phyloP scores from a whole-genome alignment of 768 basidiomycete genomes.

The Lactifluus rugatus region DNA sequence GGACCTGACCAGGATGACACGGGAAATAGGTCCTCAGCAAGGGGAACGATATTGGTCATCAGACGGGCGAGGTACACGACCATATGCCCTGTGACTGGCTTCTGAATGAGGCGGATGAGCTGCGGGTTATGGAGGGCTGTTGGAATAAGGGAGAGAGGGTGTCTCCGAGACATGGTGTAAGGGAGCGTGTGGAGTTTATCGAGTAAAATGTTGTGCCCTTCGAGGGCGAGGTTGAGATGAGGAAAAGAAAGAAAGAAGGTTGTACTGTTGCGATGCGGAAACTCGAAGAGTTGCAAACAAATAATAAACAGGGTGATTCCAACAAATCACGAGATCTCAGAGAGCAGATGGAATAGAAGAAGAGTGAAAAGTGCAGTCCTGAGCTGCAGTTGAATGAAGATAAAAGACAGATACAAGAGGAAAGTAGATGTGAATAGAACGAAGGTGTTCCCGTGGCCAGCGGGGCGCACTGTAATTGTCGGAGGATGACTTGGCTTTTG shows the following conservation, averaged over 20 bases:
- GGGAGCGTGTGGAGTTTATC: slow-evolving; percentile 27
- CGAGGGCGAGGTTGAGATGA: slow-evolving; percentile 27
- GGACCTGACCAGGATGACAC: slow-evolving; percentile 26
- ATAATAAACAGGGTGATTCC: slow-evolving; percentile 12
- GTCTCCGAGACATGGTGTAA: slow-evolving; percentile 37
- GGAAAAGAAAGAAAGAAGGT: slow-evolving; percentile 21
- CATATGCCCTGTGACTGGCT: slow-evolving; percentile 76
- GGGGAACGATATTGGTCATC: slow-evolving; percentile 63
- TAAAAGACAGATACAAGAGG: background rate
- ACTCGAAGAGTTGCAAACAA: background rate
- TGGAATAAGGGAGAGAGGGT: slow-evolving; percentile 79
- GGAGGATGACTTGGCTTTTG: background rate
- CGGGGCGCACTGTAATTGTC: slow-evolving; percentile 3
- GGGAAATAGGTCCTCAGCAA: slow-evolving; percentile 39
- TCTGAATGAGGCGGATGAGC: slow-evolving; percentile 69
- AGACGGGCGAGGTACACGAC: slow-evolving; percentile 75
- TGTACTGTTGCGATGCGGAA: slow-evolving; percentile 9
- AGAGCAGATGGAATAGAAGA: background rate
- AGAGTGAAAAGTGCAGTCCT: slow-evolving; percentile 9
- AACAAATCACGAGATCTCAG: slow-evolving; percentile 8
- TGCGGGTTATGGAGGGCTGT: slow-evolving; percentile 67
- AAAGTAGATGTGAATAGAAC: slow-evolving; percentile 2
- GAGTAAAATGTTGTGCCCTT: slow-evolving; percentile 27
- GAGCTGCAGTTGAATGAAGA: slow-evolving; percentile 8
- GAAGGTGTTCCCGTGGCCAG: background rate